Evolutionary conservation across 2,329 filamentous ascomycete species (phyloP).

Genomic region (Fusarium sp.): DNA sequence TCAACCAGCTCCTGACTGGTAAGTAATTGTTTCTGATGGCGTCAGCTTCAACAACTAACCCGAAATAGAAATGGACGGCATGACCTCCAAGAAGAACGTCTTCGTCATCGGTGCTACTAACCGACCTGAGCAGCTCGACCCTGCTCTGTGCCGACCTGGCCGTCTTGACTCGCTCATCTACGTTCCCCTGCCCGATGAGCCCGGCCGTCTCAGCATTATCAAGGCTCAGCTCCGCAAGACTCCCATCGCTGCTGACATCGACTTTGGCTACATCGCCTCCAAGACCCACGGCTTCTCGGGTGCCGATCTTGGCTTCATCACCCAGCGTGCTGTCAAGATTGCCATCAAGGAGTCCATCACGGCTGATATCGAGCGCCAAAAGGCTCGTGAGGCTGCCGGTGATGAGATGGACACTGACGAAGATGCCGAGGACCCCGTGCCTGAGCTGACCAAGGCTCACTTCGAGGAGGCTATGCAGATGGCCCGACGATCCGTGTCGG

Average conservation of each 20-base stretch:
- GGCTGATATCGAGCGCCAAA: constrained; percentile 87
- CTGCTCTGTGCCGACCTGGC: constrained; percentile 96
- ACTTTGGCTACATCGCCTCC: constrained; percentile 91
- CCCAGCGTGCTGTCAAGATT: constrained; percentile 98
- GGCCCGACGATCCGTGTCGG: constrained; percentile 92
- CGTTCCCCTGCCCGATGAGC: constrained; percentile 94
- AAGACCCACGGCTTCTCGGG: constrained; percentile 99
- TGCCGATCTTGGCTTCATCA: constrained; percentile 99
- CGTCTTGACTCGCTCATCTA: constrained; percentile 99
- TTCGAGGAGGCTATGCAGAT: constrained; percentile 99
- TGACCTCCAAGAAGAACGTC: constrained; percentile 99
- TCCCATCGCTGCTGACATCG: constrained; percentile 86
- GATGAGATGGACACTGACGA: constrained; percentile 80
- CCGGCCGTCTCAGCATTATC: constrained; percentile 89
- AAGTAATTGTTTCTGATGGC: constrained; percentile 55
- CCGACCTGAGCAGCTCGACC: constrained; percentile 97
- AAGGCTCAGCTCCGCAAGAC: constrained; percentile 98
- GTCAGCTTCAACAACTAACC: constrained; percentile 54
- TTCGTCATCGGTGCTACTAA: constrained; percentile 99
- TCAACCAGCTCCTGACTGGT: constrained; percentile 99
- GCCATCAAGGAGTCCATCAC: constrained; percentile 98
- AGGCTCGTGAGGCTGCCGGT: constrained; percentile 87
- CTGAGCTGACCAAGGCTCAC: constrained; percentile 94
- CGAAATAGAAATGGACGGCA: constrained; percentile 90
- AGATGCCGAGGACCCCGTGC: constrained; percentile 90